Evolutionary conservation across 1,284 basidiomycete species (phyloP).

Genomic region (Microbotryum intermedium): DNA sequence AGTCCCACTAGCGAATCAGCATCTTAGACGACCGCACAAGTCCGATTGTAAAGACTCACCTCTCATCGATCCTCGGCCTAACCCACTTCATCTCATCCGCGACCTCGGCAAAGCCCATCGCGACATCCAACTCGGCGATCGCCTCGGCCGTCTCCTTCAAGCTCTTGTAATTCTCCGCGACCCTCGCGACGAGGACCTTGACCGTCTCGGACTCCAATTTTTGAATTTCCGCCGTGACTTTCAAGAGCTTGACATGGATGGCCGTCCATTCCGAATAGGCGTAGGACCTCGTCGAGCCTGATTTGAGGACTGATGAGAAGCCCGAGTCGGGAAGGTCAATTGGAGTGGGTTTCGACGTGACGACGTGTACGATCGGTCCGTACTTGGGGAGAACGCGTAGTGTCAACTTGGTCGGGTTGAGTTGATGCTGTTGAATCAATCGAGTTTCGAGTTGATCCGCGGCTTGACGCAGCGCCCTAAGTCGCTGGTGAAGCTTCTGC

Average conservation of each 20-base stretch:
- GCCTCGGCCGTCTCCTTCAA: slow-evolving; percentile 68
- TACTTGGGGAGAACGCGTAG: slow-evolving; percentile 7
- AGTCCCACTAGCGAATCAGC: neutral
- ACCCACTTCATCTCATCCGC: slow-evolving; percentile 71
- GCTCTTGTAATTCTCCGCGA: slow-evolving; percentile 33
- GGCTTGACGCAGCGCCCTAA: slow-evolving; percentile 27
- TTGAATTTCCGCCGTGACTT: slow-evolving; percentile 9
- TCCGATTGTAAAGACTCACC: slow-evolving; percentile 48
- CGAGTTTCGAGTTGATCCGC: slow-evolving; percentile 32
- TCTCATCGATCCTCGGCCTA: slow-evolving; percentile 55
- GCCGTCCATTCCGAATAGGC: slow-evolving; percentile 16
- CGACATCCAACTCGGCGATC: slow-evolving; percentile 82
- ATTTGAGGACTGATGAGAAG: neutral
- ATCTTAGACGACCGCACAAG: neutral
- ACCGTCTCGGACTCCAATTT: slow-evolving; percentile 21
- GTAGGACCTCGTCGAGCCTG: slow-evolving; percentile 2
- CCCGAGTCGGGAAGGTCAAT: neutral
- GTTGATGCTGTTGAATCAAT: slow-evolving; percentile 23
- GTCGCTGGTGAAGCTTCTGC: slow-evolving; percentile 46
- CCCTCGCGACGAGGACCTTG: slow-evolving; percentile 11
- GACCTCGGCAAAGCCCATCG: slow-evolving; percentile 68
- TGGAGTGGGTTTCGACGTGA: neutral
- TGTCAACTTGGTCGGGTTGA: neutral
- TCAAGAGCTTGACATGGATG: slow-evolving; percentile 5
- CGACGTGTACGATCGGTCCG: slow-evolving; percentile 15